These are phyloP conservation scores for Verticillium nonalfalfae DNA, from an alignment of 2,329 filamentous ascomycete genomes.

Conservation along the genomic window DNA sequence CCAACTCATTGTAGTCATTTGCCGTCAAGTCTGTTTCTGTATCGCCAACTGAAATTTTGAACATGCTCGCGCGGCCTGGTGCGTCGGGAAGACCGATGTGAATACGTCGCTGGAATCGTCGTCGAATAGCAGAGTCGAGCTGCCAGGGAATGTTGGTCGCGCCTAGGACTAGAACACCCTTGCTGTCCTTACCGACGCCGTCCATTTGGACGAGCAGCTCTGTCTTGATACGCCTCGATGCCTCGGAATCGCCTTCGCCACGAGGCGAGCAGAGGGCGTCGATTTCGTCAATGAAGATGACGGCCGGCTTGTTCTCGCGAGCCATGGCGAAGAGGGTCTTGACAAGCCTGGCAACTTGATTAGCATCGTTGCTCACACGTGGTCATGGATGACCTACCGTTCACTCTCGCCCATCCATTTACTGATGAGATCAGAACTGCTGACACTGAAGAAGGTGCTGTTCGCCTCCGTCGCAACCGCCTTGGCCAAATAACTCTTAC, in stretches of 20 bases:
- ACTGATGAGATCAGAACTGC: constrained; percentile 92
- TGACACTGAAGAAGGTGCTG: constrained; percentile 98
- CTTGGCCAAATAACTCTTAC: constrained; percentile 96
- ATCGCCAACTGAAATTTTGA: constrained; percentile 87
- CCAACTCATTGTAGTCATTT: constrained; percentile 74
- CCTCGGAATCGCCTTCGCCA: constrained; percentile 93
- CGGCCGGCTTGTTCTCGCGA: constrained; percentile 93
- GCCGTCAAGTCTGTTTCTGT: constrained; percentile 80
- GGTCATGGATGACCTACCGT: constrained; percentile 49
- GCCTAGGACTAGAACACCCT: constrained; percentile 87
- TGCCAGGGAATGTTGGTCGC: constrained; percentile 99
- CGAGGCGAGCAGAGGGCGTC: constrained; percentile 93
- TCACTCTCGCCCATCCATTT: constrained; percentile 99
- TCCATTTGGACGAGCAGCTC: constrained; percentile 99
- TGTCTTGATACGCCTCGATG: constrained; percentile 95
- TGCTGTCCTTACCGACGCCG: constrained; percentile 92
- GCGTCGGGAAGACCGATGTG: constrained; percentile 90
- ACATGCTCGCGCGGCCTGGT: constrained; percentile 86
- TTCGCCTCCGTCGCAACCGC: constrained; percentile 97
- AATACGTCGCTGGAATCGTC: constrained; percentile 92
- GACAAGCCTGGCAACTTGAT: constrained; percentile 58
- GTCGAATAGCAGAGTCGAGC: constrained; percentile 88
- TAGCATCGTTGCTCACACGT: neutral
- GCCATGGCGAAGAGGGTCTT: constrained; percentile 98
- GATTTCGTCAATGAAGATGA: constrained; percentile 98